Conservation (phyloP, 1,139 yeast genomes). For the Protomyces inouyei region DNA sequence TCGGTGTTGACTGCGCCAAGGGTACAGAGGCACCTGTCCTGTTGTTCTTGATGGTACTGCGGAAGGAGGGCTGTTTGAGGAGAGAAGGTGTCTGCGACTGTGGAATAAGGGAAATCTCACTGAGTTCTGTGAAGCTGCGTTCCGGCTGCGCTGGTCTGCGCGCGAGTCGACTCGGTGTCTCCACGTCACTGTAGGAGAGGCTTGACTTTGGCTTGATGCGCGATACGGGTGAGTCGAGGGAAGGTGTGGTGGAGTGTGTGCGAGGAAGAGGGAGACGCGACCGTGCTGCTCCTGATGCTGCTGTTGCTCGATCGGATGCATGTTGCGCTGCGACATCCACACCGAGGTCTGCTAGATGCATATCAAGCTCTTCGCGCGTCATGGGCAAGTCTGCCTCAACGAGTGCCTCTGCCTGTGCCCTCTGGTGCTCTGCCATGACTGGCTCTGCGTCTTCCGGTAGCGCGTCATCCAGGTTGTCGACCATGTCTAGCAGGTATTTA, state of each 20-base stretch:
- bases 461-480: conserved; percentile 16
- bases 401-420: conserved; percentile 8
- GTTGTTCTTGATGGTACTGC: neutral
- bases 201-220: neutral
- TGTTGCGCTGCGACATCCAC: neutral
- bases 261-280: neutral
- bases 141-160: neutral
- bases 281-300: neutral
- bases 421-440: conserved; percentile 6
- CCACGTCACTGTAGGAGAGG: neutral
- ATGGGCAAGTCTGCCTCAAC: conserved; percentile 18
- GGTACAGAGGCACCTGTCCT: neutral
- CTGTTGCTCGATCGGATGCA: neutral
- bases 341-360: conserved; percentile 6
- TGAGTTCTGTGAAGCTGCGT: neutral
- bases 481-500: conserved; percentile 4
- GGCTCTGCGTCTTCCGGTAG: conserved; percentile 18
- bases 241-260: neutral
- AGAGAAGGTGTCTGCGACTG: neutral
- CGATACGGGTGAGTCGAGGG: neutral
- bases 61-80: neutral
- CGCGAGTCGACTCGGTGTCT: neutral
- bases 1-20: conserved; percentile 20
- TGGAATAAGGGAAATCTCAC: neutral
- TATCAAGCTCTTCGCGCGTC: conserved; percentile 5